These are phyloP conservation scores for Rosa multiflora DNA, from an alignment of 306 rosid species.

Conservation along the genomic window DNA sequence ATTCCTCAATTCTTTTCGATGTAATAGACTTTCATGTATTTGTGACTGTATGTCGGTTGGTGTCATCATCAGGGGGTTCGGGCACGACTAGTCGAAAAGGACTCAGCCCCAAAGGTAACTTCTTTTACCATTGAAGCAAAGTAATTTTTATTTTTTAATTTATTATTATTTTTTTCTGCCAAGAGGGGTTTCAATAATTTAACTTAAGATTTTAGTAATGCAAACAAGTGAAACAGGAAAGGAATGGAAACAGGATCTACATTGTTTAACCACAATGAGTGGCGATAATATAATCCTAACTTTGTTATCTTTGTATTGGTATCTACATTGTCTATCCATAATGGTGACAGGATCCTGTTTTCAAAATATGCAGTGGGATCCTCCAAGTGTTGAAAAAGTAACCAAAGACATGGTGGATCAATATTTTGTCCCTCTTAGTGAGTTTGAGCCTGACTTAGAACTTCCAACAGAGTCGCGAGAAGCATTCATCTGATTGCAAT, in stretches of 20 bases:
- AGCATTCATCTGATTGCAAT: slow-evolving; percentile 29
- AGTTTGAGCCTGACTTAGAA: slow-evolving; percentile 68
- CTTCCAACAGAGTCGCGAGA: slow-evolving; percentile 67
- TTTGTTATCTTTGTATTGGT: not conserved
- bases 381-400: slow-evolving; percentile 81
- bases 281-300: not conserved
- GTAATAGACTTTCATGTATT: not conserved
- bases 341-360: slow-evolving; percentile 4
- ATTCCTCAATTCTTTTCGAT: not conserved
- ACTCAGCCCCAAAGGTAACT: slow-evolving; percentile 77
- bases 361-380: slow-evolving; percentile 75
- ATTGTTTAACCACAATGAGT: not conserved
- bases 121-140: not conserved
- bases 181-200: not conserved
- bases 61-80: slow-evolving; percentile 64
- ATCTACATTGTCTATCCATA: not conserved
- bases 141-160: not conserved
- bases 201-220: not conserved
- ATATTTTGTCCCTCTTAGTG: slow-evolving; percentile 63
- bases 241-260: not conserved
- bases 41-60: slow-evolving; percentile 19
- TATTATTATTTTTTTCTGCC: not conserved
- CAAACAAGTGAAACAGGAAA: not conserved
- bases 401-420: slow-evolving; percentile 77
- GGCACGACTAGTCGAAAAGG: slow-evolving; percentile 81